Evolutionary conservation across 257 asterid genomes (phyloP).

Genomic region (Fraxinus quadrangulata): DNA sequence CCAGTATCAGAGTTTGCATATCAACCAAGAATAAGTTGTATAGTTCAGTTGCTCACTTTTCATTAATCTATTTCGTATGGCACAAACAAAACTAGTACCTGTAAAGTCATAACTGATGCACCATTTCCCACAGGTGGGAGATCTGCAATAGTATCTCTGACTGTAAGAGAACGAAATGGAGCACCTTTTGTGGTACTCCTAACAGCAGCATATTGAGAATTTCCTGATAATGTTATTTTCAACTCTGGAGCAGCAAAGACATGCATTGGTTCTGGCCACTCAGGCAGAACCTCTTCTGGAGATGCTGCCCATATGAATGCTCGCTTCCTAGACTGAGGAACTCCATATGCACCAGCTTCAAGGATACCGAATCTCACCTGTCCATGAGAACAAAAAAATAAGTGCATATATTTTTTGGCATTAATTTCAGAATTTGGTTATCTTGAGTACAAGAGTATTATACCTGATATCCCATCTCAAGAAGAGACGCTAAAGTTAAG

Average conservation of each 20-base stretch:
- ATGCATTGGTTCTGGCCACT: slow-evolving; percentile 99
- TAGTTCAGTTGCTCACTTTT: slow-evolving; percentile 4
- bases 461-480: slow-evolving; percentile 98
- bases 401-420: background rate
- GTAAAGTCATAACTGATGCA: slow-evolving; percentile 57
- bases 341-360: slow-evolving; percentile 96
- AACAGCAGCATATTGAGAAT: slow-evolving; percentile 70
- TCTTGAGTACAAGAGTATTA: slow-evolving; percentile 14
- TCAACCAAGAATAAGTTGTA: background rate
- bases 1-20: background rate
- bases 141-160: slow-evolving; percentile 93
- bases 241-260: slow-evolving; percentile 85
- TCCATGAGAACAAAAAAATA: slow-evolving; percentile 22
- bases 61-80: background rate
- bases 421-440: slow-evolving; percentile 11
- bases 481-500: slow-evolving; percentile 84
- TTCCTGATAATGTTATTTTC: slow-evolving; percentile 62
- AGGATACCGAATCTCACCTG: slow-evolving; percentile 92
- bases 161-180: slow-evolving; percentile 92
- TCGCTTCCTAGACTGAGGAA: slow-evolving; percentile 93
- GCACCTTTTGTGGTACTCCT: slow-evolving; percentile 87
- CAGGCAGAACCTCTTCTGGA: slow-evolving; percentile 87
- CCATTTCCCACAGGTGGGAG: slow-evolving; percentile 91
- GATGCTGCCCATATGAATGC: slow-evolving; percentile 99
- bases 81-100: slow-evolving; percentile 44